Conservation (phyloP, 2,329 filamentous ascomycete species). For the Grosmannia clavigera region DNA sequence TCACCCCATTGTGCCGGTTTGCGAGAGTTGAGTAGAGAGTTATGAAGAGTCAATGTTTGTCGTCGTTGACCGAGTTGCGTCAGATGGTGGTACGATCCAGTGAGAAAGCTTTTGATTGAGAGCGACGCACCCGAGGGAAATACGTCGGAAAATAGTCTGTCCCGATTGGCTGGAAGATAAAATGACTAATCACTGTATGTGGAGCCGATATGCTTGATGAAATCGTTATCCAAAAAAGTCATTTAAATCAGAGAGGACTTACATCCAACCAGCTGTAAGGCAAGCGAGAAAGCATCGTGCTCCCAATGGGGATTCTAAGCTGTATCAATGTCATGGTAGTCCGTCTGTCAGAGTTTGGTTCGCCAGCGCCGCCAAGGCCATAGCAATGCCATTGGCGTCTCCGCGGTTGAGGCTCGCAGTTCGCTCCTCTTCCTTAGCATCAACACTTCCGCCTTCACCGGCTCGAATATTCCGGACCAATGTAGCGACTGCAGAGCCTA, state of each 20-base stretch:
- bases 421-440: not conserved
- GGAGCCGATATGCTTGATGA: not conserved
- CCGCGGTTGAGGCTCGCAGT: conserved; percentile 5
- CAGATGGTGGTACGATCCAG: conserved; percentile 11
- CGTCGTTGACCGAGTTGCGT: conserved; percentile 1
- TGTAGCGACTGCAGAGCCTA: not conserved
- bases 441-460: not conserved
- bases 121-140: conserved; percentile 6
- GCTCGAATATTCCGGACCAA: not conserved
- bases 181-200: conserved; percentile 7
- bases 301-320: not conserved
- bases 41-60: conserved; percentile 4
- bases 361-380: conserved; percentile 6
- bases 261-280: not conserved
- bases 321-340: conserved; percentile 7
- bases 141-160: conserved; percentile 9
- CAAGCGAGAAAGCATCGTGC: not conserved
- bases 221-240: not conserved
- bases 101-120: conserved; percentile 10
- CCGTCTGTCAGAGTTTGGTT: not conserved
- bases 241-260: not conserved
- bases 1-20: conserved; percentile 13
- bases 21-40: conserved; percentile 1
- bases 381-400: conserved; percentile 12
- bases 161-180: conserved; percentile 9